Evolutionary conservation across 139 green algal genomes (phyloP).

Genomic region (Yamagishiella unicocca): DNA sequence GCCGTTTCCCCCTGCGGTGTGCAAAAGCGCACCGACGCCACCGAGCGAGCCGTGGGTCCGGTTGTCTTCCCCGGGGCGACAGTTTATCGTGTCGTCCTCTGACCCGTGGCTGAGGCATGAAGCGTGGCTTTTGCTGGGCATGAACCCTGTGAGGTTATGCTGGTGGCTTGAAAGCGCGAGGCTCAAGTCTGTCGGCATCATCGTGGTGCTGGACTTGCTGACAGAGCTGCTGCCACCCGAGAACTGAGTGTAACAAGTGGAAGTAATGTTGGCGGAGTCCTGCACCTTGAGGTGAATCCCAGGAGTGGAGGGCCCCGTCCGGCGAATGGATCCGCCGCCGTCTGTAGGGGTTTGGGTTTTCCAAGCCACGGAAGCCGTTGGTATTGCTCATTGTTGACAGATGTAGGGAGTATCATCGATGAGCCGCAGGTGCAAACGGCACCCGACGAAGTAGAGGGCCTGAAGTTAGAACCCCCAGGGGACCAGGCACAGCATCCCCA

Average conservation of each 20-base stretch:
- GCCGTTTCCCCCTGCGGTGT: not conserved
- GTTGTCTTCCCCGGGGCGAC: constrained; percentile 6
- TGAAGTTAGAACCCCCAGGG: too few relatives aligned
- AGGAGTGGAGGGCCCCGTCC: not conserved
- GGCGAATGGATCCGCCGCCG: not conserved
- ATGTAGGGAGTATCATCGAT: too few relatives aligned
- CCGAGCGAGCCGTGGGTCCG: constrained; percentile 7
- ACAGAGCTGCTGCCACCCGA: constrained; percentile 10
- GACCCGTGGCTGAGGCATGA: constrained; percentile 22
- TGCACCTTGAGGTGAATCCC: constrained; percentile 1
- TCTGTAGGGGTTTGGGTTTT: not conserved
- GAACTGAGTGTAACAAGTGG: constrained; percentile 9
- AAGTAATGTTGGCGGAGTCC: not conserved
- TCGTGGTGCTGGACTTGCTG: constrained; percentile 36
- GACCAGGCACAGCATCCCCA: too few relatives aligned
- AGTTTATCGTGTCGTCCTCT: constrained; percentile 54
- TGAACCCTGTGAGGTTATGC: not conserved
- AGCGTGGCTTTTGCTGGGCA: constrained; percentile 35
- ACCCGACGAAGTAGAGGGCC: too few relatives aligned
- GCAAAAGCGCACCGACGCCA: not conserved
- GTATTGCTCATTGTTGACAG: too few relatives aligned
- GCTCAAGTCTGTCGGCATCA: constrained; percentile 14
- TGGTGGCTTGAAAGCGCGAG: constrained; percentile 18
- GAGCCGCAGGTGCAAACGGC: too few relatives aligned
- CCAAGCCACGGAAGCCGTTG: not conserved